Percentiles rank a stretch among this genome's conserved stretches.
These are phyloP conservation scores for Schwanniomyces pseudopolymorphus DNA, from an alignment of 805 yeast species.

Conservation along the genomic window DNA sequence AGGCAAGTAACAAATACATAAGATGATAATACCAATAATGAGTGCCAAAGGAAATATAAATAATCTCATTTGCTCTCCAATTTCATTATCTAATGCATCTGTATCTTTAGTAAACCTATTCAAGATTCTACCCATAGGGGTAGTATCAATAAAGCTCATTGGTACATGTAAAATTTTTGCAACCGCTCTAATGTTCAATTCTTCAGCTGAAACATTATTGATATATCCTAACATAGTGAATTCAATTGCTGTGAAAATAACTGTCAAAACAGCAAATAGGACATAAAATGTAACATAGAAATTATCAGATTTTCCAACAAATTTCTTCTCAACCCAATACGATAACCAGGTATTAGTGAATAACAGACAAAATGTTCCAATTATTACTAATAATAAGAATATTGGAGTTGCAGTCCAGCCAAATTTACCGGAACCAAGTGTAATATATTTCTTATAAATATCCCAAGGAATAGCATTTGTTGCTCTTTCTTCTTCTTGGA, in stretches of 20 bases:
- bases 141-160: slow-evolving; percentile 43
- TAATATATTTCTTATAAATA: slow-evolving; percentile 36
- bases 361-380: slow-evolving; percentile 40
- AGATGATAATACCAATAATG: slow-evolving; percentile 39
- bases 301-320: slow-evolving; percentile 23
- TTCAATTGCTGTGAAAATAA: slow-evolving; percentile 38
- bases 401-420: slow-evolving; percentile 33
- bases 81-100: slow-evolving; percentile 45
- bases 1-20: slow-evolving; percentile 52
- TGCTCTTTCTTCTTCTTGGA: slow-evolving; percentile 36
- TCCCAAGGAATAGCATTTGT: slow-evolving; percentile 40
- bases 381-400: slow-evolving; percentile 28
- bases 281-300: slow-evolving; percentile 38
- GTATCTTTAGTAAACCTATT: slow-evolving; percentile 47
- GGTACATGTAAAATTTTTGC: slow-evolving; percentile 40
- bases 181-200: slow-evolving; percentile 38
- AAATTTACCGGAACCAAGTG: slow-evolving; percentile 38
- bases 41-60: slow-evolving; percentile 41
- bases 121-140: slow-evolving; percentile 44
- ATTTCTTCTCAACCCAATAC: slow-evolving; percentile 39
- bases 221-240: slow-evolving; percentile 43
- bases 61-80: slow-evolving; percentile 43
- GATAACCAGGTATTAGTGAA: slow-evolving; percentile 48
- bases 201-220: slow-evolving; percentile 37
- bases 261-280: slow-evolving; percentile 35